These are phyloP conservation scores for Seiridium unicorne DNA, from an alignment of 2,329 filamentous ascomycete genomes.

Conservation along the genomic window DNA sequence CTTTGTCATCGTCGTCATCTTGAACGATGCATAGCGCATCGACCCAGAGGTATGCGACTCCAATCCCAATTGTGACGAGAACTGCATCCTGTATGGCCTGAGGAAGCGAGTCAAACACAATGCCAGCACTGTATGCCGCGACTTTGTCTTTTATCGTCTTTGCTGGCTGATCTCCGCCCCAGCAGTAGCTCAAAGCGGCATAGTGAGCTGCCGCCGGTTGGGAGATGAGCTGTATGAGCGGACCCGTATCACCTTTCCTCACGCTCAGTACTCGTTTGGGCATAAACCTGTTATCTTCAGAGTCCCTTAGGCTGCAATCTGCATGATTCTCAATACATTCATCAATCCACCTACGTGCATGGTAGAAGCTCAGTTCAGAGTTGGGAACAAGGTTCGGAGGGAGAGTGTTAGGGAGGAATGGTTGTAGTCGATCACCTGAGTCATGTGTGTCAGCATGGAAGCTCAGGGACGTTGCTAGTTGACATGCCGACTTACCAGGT, in stretches of 20 bases:
- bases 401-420: background rate
- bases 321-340: background rate
- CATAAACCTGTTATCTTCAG: background rate
- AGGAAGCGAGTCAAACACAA: background rate
- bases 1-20: background rate
- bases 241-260: background rate
- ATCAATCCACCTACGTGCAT: background rate
- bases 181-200: background rate
- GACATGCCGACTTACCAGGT: background rate
- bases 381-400: background rate
- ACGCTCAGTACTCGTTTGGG: background rate
- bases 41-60: background rate
- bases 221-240: background rate
- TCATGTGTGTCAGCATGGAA: background rate
- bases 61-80: background rate
- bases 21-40: background rate
- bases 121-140: background rate
- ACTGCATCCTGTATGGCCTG: background rate
- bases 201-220: background rate
- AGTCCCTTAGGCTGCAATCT: background rate
- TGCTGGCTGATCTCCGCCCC: background rate
- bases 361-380: background rate
- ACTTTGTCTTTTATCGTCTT: background rate
- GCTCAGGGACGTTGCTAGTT: background rate
- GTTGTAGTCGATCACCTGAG: background rate